These are phyloP conservation scores for Globisporangium cylindrosporum DNA, from an alignment of 352 stramenopile genomes.

Conservation along the genomic window DNA sequence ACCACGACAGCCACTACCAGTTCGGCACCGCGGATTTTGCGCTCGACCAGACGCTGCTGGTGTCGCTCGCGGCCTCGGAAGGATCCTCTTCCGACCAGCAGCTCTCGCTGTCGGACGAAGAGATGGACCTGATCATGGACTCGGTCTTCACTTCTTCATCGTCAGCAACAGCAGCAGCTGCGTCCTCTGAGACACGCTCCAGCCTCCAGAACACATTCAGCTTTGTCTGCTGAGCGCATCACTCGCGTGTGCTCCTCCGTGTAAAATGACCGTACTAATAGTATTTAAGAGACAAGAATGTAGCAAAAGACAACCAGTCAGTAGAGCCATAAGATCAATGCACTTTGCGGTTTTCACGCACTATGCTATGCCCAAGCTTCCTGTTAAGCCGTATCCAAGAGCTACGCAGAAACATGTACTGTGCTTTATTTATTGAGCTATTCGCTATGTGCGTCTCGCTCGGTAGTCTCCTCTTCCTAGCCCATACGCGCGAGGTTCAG, in stretches of 20 bases:
- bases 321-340: neutral
- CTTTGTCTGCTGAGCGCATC: slow-evolving; percentile 8
- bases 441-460: neutral
- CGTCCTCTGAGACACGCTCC: neutral
- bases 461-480: too few relatives aligned
- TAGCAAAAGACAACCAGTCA: neutral
- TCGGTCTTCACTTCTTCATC: slow-evolving; percentile 8
- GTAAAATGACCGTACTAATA: slow-evolving; percentile 12
- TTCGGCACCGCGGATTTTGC: slow-evolving; percentile 1
- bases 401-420: neutral
- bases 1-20: slow-evolving; percentile 5
- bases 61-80: slow-evolving; percentile 3
- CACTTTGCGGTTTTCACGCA: neutral
- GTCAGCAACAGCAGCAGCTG: neutral
- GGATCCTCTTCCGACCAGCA: slow-evolving; percentile 1
- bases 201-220: slow-evolving; percentile 11
- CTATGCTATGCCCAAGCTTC: neutral
- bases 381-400: neutral
- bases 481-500: too few relatives aligned
- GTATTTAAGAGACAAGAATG: slow-evolving; percentile 9
- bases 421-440: neutral
- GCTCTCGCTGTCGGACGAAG: slow-evolving; percentile 14
- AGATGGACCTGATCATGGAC: slow-evolving; percentile 19
- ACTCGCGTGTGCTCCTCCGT: neutral
- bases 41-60: slow-evolving; percentile 11